A percentile compares a stretch with the other conserved stretches of the same genome.
Conservation (phyloP, 345 rosid genomes). For the thale cress (Arabidopsis thaliana) region DNA sequence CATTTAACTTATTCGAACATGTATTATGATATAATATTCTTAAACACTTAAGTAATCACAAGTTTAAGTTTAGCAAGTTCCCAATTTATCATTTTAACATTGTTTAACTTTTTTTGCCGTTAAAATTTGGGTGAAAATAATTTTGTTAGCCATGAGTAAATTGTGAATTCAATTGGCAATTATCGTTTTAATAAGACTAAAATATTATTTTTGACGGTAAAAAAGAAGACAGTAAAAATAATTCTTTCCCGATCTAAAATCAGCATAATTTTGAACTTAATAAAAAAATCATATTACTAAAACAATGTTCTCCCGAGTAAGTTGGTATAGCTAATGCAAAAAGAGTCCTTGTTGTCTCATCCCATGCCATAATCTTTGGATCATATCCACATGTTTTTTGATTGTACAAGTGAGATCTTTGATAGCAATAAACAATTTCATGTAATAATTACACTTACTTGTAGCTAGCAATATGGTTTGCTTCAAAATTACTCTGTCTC, state of each 20-base stretch:
- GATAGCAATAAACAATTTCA: background rate
- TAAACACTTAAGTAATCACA: background rate
- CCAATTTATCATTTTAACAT: background rate
- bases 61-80: background rate
- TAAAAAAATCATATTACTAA: too few relatives aligned
- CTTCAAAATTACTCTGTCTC: constrained; percentile 12
- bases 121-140: background rate
- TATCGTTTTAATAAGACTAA: background rate
- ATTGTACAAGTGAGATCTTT: background rate
- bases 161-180: too few relatives aligned
- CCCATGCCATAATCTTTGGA: background rate
- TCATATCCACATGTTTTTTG: constrained; percentile 5
- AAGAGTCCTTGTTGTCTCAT: background rate
- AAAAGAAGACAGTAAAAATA: too few relatives aligned
- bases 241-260: too few relatives aligned
- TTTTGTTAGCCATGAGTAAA: background rate
- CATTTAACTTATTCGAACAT: background rate
- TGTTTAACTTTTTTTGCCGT: background rate
- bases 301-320: background rate
- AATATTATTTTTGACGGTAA: too few relatives aligned
- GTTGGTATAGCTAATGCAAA: background rate
- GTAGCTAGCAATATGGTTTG: constrained; percentile 4
- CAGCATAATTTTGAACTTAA: too few relatives aligned
- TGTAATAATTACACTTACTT: background rate
- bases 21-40: background rate